These are phyloP conservation scores for Santalum album DNA, from an alignment of 164 flowering plant species.

Conservation along the genomic window DNA sequence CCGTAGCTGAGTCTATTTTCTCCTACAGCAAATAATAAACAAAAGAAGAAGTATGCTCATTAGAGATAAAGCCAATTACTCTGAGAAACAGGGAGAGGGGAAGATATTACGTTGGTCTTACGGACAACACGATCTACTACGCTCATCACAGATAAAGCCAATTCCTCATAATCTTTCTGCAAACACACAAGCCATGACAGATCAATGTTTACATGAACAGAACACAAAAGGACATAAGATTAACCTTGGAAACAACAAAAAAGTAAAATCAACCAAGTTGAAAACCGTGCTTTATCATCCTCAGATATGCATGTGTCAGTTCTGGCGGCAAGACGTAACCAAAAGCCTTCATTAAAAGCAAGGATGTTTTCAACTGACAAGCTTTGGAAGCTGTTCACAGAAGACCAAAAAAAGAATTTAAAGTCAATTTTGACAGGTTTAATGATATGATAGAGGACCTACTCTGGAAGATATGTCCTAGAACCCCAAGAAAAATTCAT, in stretches of 20 bases:
- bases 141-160: constrained; percentile 75
- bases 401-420: background rate
- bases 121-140: constrained; percentile 72
- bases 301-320: constrained; percentile 89
- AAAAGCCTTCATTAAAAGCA: constrained; percentile 81
- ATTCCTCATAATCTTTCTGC: constrained; percentile 93
- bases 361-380: constrained; percentile 82
- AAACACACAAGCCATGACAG: constrained; percentile 10
- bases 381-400: constrained; percentile 68
- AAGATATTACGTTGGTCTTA: constrained; percentile 64
- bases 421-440: no score
- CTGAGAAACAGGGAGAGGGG: constrained; percentile 9
- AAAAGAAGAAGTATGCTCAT: no score
- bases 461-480: no score
- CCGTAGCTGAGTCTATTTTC: constrained; percentile 89
- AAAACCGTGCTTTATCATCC: constrained; percentile 91
- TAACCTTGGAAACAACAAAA: constrained; percentile 6
- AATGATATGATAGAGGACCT: no score
- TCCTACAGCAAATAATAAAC: constrained; percentile 40
- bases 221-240: constrained; percentile 3
- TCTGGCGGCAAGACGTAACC: constrained; percentile 92
- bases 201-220: constrained; percentile 4
- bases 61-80: no score
- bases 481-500: no score
- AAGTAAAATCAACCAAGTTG: constrained; percentile 25